These are phyloP conservation scores for Monilinia laxa DNA, from an alignment of 2,329 filamentous ascomycete genomes.

Conservation along the genomic window DNA sequence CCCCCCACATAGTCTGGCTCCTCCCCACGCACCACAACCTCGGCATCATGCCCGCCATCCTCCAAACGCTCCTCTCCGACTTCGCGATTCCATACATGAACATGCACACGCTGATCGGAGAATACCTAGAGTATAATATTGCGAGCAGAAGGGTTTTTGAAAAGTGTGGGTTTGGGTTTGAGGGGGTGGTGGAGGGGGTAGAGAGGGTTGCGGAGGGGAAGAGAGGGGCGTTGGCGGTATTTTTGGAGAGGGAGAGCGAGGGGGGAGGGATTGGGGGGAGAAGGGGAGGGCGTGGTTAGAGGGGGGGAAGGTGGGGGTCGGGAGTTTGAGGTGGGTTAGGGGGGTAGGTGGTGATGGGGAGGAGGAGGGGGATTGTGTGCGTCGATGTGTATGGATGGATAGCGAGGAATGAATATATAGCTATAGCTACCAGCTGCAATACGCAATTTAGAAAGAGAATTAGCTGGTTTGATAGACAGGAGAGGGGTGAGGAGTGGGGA, in stretches of 20 bases:
- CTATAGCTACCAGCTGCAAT: too few relatives aligned
- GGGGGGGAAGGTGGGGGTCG: not conserved
- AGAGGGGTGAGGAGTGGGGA: too few relatives aligned
- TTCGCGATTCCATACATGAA: constrained; percentile 26
- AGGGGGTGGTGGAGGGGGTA: not conserved
- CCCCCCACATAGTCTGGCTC: constrained; percentile 18
- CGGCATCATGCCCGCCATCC: constrained; percentile 23
- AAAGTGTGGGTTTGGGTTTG: constrained; percentile 25
- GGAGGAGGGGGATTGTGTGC: too few relatives aligned
- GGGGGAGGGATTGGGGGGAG: not conserved
- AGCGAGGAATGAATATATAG: too few relatives aligned
- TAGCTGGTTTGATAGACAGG: too few relatives aligned
- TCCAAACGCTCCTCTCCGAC: constrained; percentile 17
- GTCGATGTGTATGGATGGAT: too few relatives aligned
- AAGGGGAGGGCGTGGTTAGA: not conserved
- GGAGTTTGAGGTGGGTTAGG: constrained; percentile 3
- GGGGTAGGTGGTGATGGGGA: too few relatives aligned
- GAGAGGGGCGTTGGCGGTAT: not conserved
- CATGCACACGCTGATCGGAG: not conserved
- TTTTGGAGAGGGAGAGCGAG: not conserved
- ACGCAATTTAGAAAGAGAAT: too few relatives aligned
- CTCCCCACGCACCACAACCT: constrained; percentile 19
- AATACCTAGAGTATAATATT: constrained; percentile 20
- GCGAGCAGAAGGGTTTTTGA: constrained; percentile 26
- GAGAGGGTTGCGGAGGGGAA: not conserved